Base-by-base conservation (phyloP, 495 filamentous ascomycete genomes). In the Xanthoparmelia taractica region DNA sequence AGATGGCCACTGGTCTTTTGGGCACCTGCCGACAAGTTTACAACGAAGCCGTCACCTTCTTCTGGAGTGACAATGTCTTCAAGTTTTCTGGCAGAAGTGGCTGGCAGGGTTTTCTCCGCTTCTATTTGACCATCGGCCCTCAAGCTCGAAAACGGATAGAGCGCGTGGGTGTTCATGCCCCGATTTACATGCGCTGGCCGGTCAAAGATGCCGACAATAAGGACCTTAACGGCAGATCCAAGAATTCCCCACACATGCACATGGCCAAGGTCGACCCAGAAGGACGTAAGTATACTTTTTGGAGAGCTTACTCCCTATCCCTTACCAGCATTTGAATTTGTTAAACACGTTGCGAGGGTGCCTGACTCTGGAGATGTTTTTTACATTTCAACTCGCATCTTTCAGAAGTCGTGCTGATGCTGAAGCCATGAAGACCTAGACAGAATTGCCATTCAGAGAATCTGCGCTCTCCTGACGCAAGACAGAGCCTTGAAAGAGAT, bases 61-160 rank as follows among this genome's bases (percentile, higher is more conserved):
- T 69, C 43, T 69, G 63, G 61, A 55, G 57, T 33, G 59, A 65
- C 15, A 69, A 69, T 37, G 45, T 47, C 12, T 69, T 63, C 45
- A 65, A 54, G 11, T 69, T 69, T 38, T 65, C 67, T 4, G 65
- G 65, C 54, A 61, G 61, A 41, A 65, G 65, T 59, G 65, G 65
- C 36, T 69, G 67, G 67, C 65, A 67, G 59, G 65, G 65, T 25
- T 50, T 69, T 18, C 65, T 67, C 33, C 67, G 67, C 45, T 69
- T 69, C 29, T 65, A 67, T 48, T 54, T 69, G 36, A 69, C 67
- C 11, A 67, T 69, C 37, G 67, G 67, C 47, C 54, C 65, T 31
- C 47, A 62, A 20, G 67, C 67, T 47, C 65, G 67, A 34, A 27
- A 48, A 48, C 65, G 61, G 18, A 67, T 69, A 45, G 61, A 59